phyloP scores from a whole-genome alignment of 805 yeast species.

The Tetrapisispora arboricola region DNA sequence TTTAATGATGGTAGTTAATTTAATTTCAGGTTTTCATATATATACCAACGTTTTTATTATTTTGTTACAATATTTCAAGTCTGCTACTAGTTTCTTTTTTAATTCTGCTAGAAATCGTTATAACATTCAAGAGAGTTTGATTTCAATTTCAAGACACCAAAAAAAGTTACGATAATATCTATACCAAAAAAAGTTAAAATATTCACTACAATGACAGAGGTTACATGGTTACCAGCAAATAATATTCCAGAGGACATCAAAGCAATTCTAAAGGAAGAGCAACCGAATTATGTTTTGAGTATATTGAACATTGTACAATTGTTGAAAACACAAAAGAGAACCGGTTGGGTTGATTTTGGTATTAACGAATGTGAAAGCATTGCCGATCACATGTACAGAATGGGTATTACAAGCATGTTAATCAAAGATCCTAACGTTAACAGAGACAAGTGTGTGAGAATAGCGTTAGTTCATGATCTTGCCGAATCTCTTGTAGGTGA shows the following conservation, averaged over 20 bases:
- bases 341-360: constrained; percentile 83
- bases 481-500: constrained; percentile 94
- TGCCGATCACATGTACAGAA: constrained; percentile 93
- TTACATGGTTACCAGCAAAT: constrained; percentile 36
- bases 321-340: constrained; percentile 70
- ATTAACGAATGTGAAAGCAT: constrained; percentile 46
- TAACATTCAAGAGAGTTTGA: too few relatives aligned
- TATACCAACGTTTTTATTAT: too few relatives aligned
- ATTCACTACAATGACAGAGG: background rate
- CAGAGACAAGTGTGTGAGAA: constrained; percentile 63
- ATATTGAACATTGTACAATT: constrained; percentile 58
- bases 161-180: too few relatives aligned
- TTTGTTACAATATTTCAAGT: too few relatives aligned
- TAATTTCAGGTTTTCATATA: background rate
- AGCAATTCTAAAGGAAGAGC: constrained; percentile 16
- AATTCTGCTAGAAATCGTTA: too few relatives aligned
- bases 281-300: constrained; percentile 36
- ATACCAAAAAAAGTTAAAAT: too few relatives aligned
- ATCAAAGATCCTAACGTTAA: constrained; percentile 45
- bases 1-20: background rate
- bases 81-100: too few relatives aligned
- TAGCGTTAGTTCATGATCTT: constrained; percentile 85
- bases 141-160: too few relatives aligned
- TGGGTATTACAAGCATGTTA: constrained; percentile 73
- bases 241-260: constrained; percentile 33